Evolutionary conservation across 2,329 filamentous ascomycete genomes (phyloP), one percentile per base, ranked within the genome.

Genomic region (Penicillium sp.): DNA sequence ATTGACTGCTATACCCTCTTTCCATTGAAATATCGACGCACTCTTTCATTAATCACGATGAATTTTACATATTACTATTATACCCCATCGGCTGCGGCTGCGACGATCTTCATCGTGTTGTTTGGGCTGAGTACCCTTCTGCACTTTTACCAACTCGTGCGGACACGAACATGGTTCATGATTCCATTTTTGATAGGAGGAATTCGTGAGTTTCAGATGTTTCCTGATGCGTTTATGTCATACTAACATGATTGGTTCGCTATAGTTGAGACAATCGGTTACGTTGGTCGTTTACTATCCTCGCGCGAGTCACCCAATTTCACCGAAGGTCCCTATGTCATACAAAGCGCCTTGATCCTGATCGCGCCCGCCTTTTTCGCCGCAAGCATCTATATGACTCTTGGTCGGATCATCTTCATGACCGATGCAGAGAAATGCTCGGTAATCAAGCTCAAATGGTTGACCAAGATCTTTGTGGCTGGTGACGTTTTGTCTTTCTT

Each of bases 201-300:
- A 31, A 49, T 71, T n/a, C 67, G 75, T 77, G 66, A 51, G 74
- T 52, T 4, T 8, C 13, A 13, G 4, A 22, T 7, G 14, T 11
- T 10, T 1, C 1, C 13, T 11, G 8, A 6, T 3, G 10, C 3
- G 6, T 16, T 29, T 1, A 14, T 9, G 35, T 42, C 16, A 13
- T 29, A 13, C 49, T 51, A 42, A 39, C 14, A 2, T 5, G 7
- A 10, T 47, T n/a, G 3, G 19, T 19, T 6, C 4, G 8, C 27
- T 29, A 22, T 35, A 83, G 81, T 84, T 65, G 81, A 85, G 63
- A 68, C 72, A 0, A 71, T 84, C 21, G 83, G 83, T 16, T 85
- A 84, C 62, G 66, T 82, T 39, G 81, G 78, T 13, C 79, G 84
- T 52, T 70, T 78, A 4, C 62, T 81, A 22, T 79, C 79, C 0